Evolutionary conservation across 805 yeast genomes (phyloP).

Genomic region (Candida cerambycidarum): DNA sequence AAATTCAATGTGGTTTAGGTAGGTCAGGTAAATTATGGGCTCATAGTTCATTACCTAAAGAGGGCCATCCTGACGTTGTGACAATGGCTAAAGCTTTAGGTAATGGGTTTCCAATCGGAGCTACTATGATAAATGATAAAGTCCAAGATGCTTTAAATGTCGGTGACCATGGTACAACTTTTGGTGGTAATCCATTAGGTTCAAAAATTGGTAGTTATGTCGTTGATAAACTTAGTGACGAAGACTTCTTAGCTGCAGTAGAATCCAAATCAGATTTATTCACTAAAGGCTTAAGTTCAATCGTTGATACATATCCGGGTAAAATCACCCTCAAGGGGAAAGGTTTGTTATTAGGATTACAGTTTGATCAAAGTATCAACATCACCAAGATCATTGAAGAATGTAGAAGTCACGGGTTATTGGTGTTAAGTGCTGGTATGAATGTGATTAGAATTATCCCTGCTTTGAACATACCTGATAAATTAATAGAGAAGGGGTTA

Average conservation of each 20-base stretch:
- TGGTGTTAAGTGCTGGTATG: conserved; percentile 89
- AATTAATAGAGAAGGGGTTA: conserved; percentile 68
- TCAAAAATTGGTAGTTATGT: conserved; percentile 79
- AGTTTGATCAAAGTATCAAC: conserved; percentile 55
- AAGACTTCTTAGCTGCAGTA: conserved; percentile 61
- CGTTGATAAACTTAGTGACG: conserved; percentile 61
- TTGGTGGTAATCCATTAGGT: conserved; percentile 95
- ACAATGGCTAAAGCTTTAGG: conserved; percentile 97
- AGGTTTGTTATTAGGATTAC: conserved; percentile 84
- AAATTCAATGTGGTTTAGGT: conserved; percentile 95
- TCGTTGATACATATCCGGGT: conserved; percentile 58
- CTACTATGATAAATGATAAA: conserved; percentile 80
- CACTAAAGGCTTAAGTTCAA: conserved; percentile 45
- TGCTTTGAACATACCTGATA: conserved; percentile 78
- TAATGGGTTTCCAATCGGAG: conserved; percentile 95
- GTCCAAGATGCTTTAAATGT: conserved; percentile 72
- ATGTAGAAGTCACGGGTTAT: conserved; percentile 77
- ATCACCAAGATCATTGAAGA: conserved; percentile 63
- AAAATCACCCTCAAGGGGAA: conserved; percentile 72
- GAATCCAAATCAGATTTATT: conserved; percentile 59
- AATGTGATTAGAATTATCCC: conserved; percentile 91
- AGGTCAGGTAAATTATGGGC: conserved; percentile 95
- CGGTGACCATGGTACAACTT: conserved; percentile 98
- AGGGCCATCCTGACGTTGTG: conserved; percentile 90
- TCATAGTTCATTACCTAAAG: conserved; percentile 68